phyloP scores from a whole-genome alignment of 495 filamentous ascomycete species.

The Hypoxylon perforatum region DNA sequence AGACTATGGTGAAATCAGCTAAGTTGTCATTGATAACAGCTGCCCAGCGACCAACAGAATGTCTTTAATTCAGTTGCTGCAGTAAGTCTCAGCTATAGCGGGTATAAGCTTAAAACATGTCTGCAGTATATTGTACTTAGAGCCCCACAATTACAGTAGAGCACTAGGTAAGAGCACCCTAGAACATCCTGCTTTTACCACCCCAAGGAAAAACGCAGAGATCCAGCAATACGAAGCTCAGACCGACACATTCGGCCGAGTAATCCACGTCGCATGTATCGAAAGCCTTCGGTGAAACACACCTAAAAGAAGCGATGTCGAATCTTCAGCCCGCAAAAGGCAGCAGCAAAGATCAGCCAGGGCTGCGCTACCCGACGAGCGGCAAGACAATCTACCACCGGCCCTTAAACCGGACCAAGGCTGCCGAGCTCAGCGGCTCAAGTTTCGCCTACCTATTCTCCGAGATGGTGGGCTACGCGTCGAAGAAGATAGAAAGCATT shows the following conservation, averaged over 20 bases:
- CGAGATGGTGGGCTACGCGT: slow-evolving; percentile 97
- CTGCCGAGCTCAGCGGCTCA: slow-evolving; percentile 86
- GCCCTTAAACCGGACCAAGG: slow-evolving; percentile 87
- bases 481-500: slow-evolving; percentile 87
- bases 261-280: not conserved
- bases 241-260: not conserved
- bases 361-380: slow-evolving; percentile 92
- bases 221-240: not conserved
- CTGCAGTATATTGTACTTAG: too few relatives aligned
- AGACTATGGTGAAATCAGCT: not conserved
- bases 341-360: slow-evolving; percentile 58
- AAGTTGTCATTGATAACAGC: not conserved
- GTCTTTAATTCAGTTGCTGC: too few relatives aligned
- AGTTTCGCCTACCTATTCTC: slow-evolving; percentile 96
- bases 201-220: not conserved
- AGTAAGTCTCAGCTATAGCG: too few relatives aligned
- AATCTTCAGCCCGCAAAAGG: slow-evolving; percentile 52
- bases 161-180: too few relatives aligned
- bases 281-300: not conserved
- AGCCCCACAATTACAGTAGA: too few relatives aligned
- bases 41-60: too few relatives aligned
- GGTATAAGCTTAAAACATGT: too few relatives aligned
- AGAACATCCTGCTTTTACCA: too few relatives aligned
- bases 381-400: slow-evolving; percentile 99
- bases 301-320: slow-evolving; percentile 44